Evolutionary conservation across 2,329 filamentous ascomycete species (phyloP), one percentile per base, ranked within the genome.

Genomic region (Fusarium acutatum): DNA sequence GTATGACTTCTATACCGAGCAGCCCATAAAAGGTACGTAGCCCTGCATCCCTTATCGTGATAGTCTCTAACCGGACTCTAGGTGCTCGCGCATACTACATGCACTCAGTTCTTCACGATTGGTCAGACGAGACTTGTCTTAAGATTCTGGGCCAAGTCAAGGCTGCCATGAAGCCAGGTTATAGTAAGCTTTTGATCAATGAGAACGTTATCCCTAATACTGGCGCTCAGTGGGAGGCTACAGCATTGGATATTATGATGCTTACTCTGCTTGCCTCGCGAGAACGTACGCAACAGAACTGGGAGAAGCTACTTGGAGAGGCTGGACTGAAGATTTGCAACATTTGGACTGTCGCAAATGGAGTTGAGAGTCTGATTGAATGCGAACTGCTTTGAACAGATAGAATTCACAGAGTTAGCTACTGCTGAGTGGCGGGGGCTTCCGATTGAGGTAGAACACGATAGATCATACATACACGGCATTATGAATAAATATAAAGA

Each of bases 1-100:
- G 6, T 81, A 88, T 64, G 83, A 88, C 68, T 88, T 88, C 63
- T 83, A 83, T 63, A 84, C 79, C 0, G 81, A 83, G 52, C 85
- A 88, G 70, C 85, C 83, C 1, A 71, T 88, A 12, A 84, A 85
- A 65, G 83, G 83, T 79, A 67, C 2, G 11, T 34, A 26, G 5
- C 38, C 14, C 6, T 18, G 3, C 1, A 4, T 12, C 14, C 3
- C 78, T 68, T 15, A 17, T 6, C 11, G 5, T 22, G 3, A 30
- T 13, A 3, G 34, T 9, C 11, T 30, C 57, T 70, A 26, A 71
- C 32, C 9, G 2, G 10, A 4, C 6, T 10, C 3, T 78, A 43
- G 84, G 85, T 46, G 79, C 77, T 6, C 80, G 81, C 7, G 80
- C 79, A 5, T 86, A 85, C 72, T 85, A 81, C 67, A 77, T 85